phyloP scores from a whole-genome alignment of 2,329 filamentous ascomycete species.

The Hypoxylon sp. region DNA sequence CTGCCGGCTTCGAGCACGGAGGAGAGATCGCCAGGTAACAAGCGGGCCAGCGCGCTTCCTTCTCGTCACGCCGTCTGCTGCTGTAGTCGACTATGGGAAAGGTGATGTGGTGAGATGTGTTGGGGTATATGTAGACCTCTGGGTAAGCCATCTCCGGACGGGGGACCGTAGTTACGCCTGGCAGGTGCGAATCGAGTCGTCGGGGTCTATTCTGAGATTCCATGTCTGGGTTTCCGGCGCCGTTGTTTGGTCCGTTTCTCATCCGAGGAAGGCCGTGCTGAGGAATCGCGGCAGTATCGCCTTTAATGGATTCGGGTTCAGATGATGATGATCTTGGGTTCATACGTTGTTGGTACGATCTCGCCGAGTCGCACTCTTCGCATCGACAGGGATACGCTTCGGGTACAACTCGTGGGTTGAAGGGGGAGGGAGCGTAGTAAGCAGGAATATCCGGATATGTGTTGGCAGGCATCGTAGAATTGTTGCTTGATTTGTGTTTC shows the following conservation, averaged over 20 bases:
- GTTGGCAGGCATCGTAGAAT: constrained; percentile 12
- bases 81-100: constrained; percentile 52
- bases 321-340: background rate
- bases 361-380: constrained; percentile 6
- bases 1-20: constrained; percentile 32
- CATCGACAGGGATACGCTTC: constrained; percentile 6
- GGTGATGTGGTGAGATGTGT: constrained; percentile 41
- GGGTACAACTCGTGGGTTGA: background rate
- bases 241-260: background rate
- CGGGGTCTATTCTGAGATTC: background rate
- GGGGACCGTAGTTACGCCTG: background rate
- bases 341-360: background rate
- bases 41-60: constrained; percentile 25
- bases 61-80: constrained; percentile 6
- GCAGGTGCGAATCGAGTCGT: background rate
- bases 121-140: constrained; percentile 48
- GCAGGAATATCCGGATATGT: background rate
- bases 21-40: constrained; percentile 47
- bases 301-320: background rate
- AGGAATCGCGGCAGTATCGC: background rate
- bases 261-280: background rate
- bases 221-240: constrained; percentile 1
- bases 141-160: constrained; percentile 17
- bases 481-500: constrained; percentile 7
- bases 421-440: background rate